A percentile compares a stretch with the other conserved stretches of the same genome.
These are phyloP conservation scores for Excoecaria cochinchinensis DNA, from an alignment of 345 rosid genomes.

Conservation along the genomic window DNA sequence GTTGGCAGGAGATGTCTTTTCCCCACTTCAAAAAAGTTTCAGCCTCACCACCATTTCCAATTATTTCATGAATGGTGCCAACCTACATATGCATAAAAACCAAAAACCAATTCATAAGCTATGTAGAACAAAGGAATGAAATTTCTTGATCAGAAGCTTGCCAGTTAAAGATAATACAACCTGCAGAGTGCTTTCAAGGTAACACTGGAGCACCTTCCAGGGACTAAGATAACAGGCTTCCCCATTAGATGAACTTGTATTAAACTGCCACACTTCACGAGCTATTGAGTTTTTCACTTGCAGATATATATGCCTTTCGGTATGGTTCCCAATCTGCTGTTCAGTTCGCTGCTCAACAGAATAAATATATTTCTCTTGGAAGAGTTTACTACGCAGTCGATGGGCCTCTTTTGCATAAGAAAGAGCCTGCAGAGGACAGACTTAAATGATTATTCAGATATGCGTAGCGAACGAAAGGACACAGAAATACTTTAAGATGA, in stretches of 20 bases:
- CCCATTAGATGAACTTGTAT: constrained; percentile 38
- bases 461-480: not conserved
- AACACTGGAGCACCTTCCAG: constrained; percentile 81
- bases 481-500: not conserved
- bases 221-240: constrained; percentile 69
- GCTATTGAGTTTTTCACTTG: constrained; percentile 46
- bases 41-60: constrained; percentile 80
- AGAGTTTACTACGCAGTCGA: constrained; percentile 62
- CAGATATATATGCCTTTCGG: constrained; percentile 41
- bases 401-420: constrained; percentile 75
- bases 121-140: not conserved
- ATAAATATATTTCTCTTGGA: constrained; percentile 67
- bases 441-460: constrained; percentile 8
- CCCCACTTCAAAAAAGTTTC: constrained; percentile 79
- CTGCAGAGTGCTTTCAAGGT: constrained; percentile 93
- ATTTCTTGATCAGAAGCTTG: constrained; percentile 13
- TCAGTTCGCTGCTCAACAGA: constrained; percentile 53
- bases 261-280: constrained; percentile 57
- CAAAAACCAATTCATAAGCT: constrained; percentile 4
- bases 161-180: constrained; percentile 36
- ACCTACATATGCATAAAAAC: constrained; percentile 45
- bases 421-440: constrained; percentile 59
- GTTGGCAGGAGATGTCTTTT: constrained; percentile 59
- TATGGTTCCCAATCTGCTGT: constrained; percentile 37
- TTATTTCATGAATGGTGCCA: constrained; percentile 64